A percentile compares a stretch with the other conserved stretches of the same genome.
Evolutionary conservation across 495 filamentous ascomycete genomes (phyloP).

Genomic region (Annulohypoxylon moriforme): DNA sequence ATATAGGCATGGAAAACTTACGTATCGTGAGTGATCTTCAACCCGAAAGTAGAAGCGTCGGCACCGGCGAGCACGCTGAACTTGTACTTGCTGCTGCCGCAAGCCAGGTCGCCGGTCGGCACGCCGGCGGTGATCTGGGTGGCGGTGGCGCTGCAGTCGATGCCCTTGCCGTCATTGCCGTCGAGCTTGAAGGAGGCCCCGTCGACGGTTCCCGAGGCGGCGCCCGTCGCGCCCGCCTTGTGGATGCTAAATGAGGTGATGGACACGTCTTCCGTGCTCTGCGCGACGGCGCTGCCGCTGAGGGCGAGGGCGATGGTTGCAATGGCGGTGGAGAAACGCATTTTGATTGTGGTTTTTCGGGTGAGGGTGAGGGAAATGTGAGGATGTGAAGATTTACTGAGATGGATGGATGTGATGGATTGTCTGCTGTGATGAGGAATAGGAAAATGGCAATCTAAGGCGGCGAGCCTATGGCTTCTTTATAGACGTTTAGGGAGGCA

Average conservation of each 20-base stretch:
- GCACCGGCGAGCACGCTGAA: slow-evolving; percentile 14
- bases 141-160: slow-evolving; percentile 22
- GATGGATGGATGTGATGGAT: slow-evolving; percentile 2
- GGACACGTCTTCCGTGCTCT: slow-evolving; percentile 21
- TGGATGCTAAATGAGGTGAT: slow-evolving; percentile 15
- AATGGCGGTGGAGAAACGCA: slow-evolving; percentile 32
- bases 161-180: slow-evolving; percentile 17
- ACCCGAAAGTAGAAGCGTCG: slow-evolving; percentile 6
- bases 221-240: slow-evolving; percentile 21
- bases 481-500: slow-evolving; percentile 15
- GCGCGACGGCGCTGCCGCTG: slow-evolving; percentile 21
- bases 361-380: background rate
- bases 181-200: slow-evolving; percentile 28
- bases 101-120: slow-evolving; percentile 10
- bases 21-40: slow-evolving; percentile 16
- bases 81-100: slow-evolving; percentile 27
- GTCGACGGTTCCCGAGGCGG: slow-evolving; percentile 14
- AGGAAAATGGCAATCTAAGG: background rate
- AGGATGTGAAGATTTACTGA: background rate
- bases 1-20: slow-evolving; percentile 29
- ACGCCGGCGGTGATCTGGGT: background rate
- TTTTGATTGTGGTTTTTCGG: slow-evolving; percentile 18
- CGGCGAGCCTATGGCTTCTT: background rate
- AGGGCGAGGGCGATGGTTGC: slow-evolving; percentile 16
- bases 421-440: slow-evolving; percentile 31